Conservation (phyloP, 352 stramenopile species). For the Phytophthora capsici region DNA sequence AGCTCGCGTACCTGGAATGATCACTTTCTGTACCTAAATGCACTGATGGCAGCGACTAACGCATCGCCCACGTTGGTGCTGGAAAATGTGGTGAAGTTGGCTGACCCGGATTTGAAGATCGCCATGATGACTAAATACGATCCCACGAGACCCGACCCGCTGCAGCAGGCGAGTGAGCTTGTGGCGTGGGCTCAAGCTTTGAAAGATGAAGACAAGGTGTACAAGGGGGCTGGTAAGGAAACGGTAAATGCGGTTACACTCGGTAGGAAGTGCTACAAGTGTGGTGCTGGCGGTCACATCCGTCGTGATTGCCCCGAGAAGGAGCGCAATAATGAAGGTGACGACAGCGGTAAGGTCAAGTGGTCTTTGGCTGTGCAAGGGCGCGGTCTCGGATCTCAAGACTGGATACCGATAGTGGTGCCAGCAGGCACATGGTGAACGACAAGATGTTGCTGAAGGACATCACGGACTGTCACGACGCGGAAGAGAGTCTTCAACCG, state of each 20-base stretch:
- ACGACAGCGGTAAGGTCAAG: not conserved
- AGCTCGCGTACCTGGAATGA: constrained; percentile 1
- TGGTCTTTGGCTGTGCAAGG: not conserved
- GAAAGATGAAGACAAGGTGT: not conserved
- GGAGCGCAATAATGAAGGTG: not conserved
- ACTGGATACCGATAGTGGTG: constrained; percentile 11
- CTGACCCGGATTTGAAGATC: constrained; percentile 1
- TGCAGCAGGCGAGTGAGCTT: constrained; percentile 12
- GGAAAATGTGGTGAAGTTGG: constrained; percentile 23
- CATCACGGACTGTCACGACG: not conserved
- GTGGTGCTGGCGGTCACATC: not conserved
- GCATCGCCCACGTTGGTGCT: not conserved
- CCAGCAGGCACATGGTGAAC: constrained; percentile 10
- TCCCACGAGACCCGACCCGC: not conserved
- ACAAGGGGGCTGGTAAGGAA: not conserved
- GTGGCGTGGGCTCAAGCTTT: not conserved
- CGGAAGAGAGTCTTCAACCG: constrained; percentile 1
- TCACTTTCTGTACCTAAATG: constrained; percentile 15
- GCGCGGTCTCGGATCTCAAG: not conserved
- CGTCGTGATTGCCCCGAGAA: not conserved
- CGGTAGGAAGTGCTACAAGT: constrained; percentile 2
- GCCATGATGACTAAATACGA: constrained; percentile 21
- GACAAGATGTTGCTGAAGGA: not conserved
- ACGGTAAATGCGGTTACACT: not conserved
- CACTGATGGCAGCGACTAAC: not conserved